Evolutionary conservation across 441 rosid genomes (phyloP).

Genomic region (Pelargonium cotyledonis): DNA sequence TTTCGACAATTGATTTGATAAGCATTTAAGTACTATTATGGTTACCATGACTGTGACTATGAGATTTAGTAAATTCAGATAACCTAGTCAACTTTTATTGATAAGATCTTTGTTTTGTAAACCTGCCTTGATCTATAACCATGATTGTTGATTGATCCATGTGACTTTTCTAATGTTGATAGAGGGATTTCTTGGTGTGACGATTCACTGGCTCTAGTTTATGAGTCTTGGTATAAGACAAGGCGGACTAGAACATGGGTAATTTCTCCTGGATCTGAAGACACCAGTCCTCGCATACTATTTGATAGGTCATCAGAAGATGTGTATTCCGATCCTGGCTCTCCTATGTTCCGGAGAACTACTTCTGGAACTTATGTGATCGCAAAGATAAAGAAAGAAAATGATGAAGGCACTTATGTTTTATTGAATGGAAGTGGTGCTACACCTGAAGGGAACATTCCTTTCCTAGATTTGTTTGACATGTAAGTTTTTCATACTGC

Average conservation of each 20-base stretch:
- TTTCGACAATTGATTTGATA: too few relatives aligned
- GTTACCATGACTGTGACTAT: too few relatives aligned
- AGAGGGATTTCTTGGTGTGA: slow-evolving; percentile 95
- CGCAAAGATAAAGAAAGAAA: slow-evolving; percentile 71
- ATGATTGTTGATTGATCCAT: slow-evolving; percentile 13
- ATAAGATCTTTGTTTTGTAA: slow-evolving; percentile 2
- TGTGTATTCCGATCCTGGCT: slow-evolving; percentile 96
- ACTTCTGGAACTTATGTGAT: slow-evolving; percentile 67
- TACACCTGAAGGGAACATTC: slow-evolving; percentile 92
- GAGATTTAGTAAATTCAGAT: neutral
- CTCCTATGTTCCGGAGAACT: slow-evolving; percentile 89
- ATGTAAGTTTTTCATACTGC: slow-evolving; percentile 52
- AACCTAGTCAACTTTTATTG: neutral
- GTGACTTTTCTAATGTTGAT: slow-evolving; percentile 20
- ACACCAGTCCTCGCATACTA: slow-evolving; percentile 59
- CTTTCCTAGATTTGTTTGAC: slow-evolving; percentile 93
- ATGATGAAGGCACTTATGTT: slow-evolving; percentile 50
- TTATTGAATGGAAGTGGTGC: slow-evolving; percentile 92
- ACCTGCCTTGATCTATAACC: slow-evolving; percentile 13
- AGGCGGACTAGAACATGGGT: slow-evolving; percentile 82
- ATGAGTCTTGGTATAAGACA: slow-evolving; percentile 95
- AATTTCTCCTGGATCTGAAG: slow-evolving; percentile 63
- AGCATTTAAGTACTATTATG: too few relatives aligned
- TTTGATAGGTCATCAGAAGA: slow-evolving; percentile 97
- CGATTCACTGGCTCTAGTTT: slow-evolving; percentile 78